phyloP scores from a whole-genome alignment of 352 stramenopile species.

The Pythium scleroteichum region DNA sequence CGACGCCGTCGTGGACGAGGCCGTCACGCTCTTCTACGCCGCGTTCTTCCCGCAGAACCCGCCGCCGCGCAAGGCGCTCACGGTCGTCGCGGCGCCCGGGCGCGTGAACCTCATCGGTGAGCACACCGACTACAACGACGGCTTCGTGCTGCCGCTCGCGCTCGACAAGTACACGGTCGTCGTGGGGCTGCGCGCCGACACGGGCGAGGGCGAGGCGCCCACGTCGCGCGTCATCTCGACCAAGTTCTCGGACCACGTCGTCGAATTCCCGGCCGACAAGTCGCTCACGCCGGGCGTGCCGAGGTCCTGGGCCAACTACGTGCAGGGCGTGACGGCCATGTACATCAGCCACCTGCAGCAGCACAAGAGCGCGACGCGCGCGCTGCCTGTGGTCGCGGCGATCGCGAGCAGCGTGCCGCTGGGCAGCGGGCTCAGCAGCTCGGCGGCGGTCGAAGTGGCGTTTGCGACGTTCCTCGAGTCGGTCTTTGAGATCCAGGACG shows the following conservation, averaged over 20 bases:
- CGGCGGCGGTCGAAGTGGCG: slow-evolving; percentile 91
- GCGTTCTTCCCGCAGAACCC: slow-evolving; percentile 42
- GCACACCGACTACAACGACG: slow-evolving; percentile 97
- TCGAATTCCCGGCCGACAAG: slow-evolving; percentile 56
- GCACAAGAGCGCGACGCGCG: slow-evolving; percentile 24
- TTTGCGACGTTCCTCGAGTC: slow-evolving; percentile 92
- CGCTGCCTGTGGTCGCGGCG: slow-evolving; percentile 78
- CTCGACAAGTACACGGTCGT: slow-evolving; percentile 90
- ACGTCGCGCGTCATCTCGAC: slow-evolving; percentile 52
- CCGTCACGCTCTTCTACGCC: slow-evolving; percentile 61
- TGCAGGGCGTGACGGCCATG: slow-evolving; percentile 91
- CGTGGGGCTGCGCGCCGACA: slow-evolving; percentile 47
- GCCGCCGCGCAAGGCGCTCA: slow-evolving; percentile 42
- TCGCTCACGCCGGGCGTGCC: slow-evolving; percentile 51
- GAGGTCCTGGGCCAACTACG: slow-evolving; percentile 92
- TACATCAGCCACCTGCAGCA: slow-evolving; percentile 69
- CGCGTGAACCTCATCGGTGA: slow-evolving; percentile 97
- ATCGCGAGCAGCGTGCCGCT: slow-evolving; percentile 92
- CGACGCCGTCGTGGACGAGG: slow-evolving; percentile 46
- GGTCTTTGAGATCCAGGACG: slow-evolving; percentile 56
- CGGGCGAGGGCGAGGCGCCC: slow-evolving; percentile 25
- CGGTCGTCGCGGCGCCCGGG: slow-evolving; percentile 82
- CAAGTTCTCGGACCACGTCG: slow-evolving; percentile 48
- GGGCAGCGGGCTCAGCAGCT: slow-evolving; percentile 92
- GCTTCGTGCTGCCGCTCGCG: slow-evolving; percentile 95